Evolutionary conservation across 129 eudicot genomes (phyloP).

Genomic region (Rutidosis leptorrhynchoides): DNA sequence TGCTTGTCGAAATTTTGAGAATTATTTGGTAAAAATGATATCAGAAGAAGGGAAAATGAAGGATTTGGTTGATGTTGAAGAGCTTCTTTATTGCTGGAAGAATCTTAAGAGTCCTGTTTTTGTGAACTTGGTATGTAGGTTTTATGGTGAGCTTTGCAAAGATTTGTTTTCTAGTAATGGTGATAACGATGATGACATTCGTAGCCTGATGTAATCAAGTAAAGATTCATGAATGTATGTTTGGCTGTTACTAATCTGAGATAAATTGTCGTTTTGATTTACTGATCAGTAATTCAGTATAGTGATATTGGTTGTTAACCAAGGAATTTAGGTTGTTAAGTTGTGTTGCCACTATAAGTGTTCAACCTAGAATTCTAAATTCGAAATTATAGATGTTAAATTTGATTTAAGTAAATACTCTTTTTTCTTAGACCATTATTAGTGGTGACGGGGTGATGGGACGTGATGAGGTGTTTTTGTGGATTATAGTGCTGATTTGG

Average conservation of each 20-base stretch:
- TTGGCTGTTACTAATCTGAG: background rate
- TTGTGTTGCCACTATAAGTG: too few relatives aligned
- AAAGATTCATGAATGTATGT: background rate
- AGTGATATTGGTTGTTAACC: too few relatives aligned
- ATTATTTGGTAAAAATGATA: slow-evolving; percentile 68
- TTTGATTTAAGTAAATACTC: too few relatives aligned
- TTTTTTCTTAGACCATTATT: too few relatives aligned
- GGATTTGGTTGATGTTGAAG: slow-evolving; percentile 82
- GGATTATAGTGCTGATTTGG: too few relatives aligned
- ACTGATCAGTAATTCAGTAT: too few relatives aligned
- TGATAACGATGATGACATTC: slow-evolving; percentile 21
- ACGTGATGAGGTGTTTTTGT: too few relatives aligned
- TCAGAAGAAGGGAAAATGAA: slow-evolving; percentile 68
- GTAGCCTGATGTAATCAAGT: slow-evolving; percentile 14
- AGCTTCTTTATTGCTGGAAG: slow-evolving; percentile 83
- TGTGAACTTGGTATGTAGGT: slow-evolving; percentile 48
- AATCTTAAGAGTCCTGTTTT: slow-evolving; percentile 70
- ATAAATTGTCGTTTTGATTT: background rate
- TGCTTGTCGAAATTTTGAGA: slow-evolving; percentile 70
- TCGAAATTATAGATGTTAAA: too few relatives aligned
- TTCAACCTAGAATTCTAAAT: too few relatives aligned
- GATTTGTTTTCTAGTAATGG: slow-evolving; percentile 57
- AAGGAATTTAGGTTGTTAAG: too few relatives aligned
- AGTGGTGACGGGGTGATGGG: too few relatives aligned
- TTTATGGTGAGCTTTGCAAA: slow-evolving; percentile 77